These are phyloP conservation scores for Penstemon davidsonii DNA, from an alignment of 257 asterid species.

Conservation along the genomic window DNA sequence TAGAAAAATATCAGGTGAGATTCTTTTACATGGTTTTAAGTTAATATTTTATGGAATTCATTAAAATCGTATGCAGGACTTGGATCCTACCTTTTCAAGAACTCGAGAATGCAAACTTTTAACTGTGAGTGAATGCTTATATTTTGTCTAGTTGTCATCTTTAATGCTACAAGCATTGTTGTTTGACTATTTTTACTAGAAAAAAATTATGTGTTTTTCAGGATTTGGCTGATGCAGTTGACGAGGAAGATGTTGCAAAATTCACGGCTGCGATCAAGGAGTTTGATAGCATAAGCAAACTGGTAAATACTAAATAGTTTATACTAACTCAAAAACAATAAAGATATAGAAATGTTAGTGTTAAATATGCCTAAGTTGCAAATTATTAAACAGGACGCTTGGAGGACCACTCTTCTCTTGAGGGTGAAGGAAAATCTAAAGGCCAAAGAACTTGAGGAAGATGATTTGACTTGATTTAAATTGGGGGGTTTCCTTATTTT, in stretches of 20 bases:
- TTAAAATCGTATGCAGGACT: slow-evolving; percentile 31
- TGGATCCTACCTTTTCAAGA: slow-evolving; percentile 50
- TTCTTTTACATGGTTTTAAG: not conserved
- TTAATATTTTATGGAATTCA: slow-evolving; percentile 8
- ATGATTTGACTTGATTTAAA: slow-evolving; percentile 38
- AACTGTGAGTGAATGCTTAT: slow-evolving; percentile 34
- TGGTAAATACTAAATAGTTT: slow-evolving; percentile 28
- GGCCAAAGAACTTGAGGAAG: slow-evolving; percentile 45
- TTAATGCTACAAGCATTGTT: not conserved
- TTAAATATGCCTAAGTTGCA: not conserved
- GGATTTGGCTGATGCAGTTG: slow-evolving; percentile 51
- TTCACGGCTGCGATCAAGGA: slow-evolving; percentile 43
- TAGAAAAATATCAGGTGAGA: slow-evolving; percentile 47
- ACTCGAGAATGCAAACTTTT: slow-evolving; percentile 43
- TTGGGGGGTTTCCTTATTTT: not conserved
- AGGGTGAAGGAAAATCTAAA: slow-evolving; percentile 39
- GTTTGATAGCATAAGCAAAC: slow-evolving; percentile 41
- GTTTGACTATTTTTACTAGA: slow-evolving; percentile 3
- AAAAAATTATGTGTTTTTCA: slow-evolving; percentile 18
- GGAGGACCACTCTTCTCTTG: slow-evolving; percentile 45
- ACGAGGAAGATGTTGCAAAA: slow-evolving; percentile 41
- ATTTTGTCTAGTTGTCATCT: slow-evolving; percentile 7
- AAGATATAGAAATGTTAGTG: not conserved
- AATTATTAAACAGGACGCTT: slow-evolving; percentile 33
- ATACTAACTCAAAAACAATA: not conserved